Conservation (phyloP, 441 rosid genomes). For the Populus tomentosa region DNA sequence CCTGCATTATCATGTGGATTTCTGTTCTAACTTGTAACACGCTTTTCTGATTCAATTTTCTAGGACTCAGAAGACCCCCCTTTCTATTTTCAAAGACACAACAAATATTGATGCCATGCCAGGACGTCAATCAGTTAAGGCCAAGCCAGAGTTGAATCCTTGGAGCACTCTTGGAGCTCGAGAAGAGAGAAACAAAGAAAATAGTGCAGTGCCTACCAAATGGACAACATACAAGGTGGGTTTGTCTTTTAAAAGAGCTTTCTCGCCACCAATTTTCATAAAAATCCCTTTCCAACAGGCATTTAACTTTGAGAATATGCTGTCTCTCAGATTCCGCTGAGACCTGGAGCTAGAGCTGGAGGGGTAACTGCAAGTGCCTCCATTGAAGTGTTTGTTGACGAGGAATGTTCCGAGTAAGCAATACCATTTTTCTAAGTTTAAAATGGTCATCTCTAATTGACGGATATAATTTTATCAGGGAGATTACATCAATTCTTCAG, state of each 20-base stretch:
- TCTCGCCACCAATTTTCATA: neutral
- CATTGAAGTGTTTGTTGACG: conserved; percentile 80
- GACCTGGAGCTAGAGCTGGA: conserved; percentile 38
- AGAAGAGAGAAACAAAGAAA: conserved; percentile 93
- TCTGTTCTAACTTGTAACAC: neutral
- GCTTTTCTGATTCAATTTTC: neutral
- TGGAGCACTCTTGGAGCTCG: conserved; percentile 70
- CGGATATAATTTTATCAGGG: neutral
- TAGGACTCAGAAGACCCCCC: conserved; percentile 34
- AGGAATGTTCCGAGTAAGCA: conserved; percentile 59
- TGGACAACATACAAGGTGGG: conserved; percentile 75
- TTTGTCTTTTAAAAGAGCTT: neutral
- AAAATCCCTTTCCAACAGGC: neutral
- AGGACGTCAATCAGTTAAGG: conserved; percentile 33
- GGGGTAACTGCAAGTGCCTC: conserved; percentile 31
- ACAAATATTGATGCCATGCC: conserved; percentile 27
- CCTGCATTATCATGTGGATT: neutral
- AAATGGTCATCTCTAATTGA: neutral
- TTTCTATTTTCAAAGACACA: conserved; percentile 57
- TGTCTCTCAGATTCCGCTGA: conserved; percentile 56
- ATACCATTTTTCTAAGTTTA: neutral
- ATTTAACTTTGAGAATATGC: neutral
- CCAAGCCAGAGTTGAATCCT: conserved; percentile 41
- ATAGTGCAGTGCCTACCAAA: conserved; percentile 63
- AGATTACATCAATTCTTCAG: neutral